phyloP scores from a whole-genome alignment of 257 asterid species.

The Forsythia viridissima region DNA sequence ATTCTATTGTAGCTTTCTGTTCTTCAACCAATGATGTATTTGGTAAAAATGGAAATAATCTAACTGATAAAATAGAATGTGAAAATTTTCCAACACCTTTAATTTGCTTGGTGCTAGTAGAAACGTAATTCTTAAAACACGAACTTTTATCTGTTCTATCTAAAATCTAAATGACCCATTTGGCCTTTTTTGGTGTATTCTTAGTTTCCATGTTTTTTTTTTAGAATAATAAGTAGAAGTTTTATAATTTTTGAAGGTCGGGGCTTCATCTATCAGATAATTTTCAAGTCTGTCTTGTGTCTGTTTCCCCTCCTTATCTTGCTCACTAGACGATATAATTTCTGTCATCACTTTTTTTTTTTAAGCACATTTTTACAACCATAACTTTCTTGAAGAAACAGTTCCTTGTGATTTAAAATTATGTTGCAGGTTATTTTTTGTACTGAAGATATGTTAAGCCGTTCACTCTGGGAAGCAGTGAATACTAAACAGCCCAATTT shows the following conservation, averaged over 20 bases:
- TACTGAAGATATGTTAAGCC: slow-evolving; percentile 78
- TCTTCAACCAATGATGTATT: background rate
- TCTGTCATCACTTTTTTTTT: background rate
- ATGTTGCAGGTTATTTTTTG: slow-evolving; percentile 70
- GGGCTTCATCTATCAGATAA: background rate
- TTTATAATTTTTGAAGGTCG: background rate
- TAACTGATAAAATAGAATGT: background rate
- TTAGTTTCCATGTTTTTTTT: background rate
- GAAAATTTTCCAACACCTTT: background rate
- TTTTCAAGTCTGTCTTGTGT: background rate
- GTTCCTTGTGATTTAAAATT: background rate
- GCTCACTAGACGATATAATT: background rate
- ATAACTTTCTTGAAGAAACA: background rate
- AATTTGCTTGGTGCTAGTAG: background rate
- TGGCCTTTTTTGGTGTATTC: background rate
- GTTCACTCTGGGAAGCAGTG: slow-evolving; percentile 88
- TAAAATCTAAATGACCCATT: background rate
- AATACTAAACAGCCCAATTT: slow-evolving; percentile 66
- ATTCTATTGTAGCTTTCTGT: background rate
- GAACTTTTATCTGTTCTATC: background rate
- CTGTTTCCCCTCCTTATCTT: background rate
- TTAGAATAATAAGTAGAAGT: background rate
- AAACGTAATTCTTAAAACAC: background rate
- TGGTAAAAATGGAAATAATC: background rate
- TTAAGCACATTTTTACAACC: background rate